Evolutionary conservation across 345 rosid species (phyloP).

Genomic region (Populus deltoides): DNA sequence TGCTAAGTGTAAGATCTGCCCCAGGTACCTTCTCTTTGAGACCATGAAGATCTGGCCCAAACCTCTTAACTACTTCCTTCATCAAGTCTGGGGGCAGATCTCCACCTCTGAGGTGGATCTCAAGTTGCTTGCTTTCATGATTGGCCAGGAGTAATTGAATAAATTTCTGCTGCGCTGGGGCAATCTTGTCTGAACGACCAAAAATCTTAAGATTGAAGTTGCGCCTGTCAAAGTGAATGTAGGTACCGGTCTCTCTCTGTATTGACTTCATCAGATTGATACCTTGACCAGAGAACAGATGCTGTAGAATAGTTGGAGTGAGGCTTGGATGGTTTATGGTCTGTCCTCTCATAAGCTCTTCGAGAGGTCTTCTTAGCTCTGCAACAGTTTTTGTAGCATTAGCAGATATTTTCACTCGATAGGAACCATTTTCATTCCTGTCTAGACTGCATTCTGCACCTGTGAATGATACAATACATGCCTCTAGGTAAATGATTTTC

Average conservation of each 20-base stretch:
- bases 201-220: conserved; percentile 47
- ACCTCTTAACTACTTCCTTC: conserved; percentile 51
- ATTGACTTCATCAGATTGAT: conserved; percentile 48
- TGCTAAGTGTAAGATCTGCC: conserved; percentile 56
- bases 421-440: conserved; percentile 49
- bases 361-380: conserved; percentile 74
- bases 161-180: conserved; percentile 53
- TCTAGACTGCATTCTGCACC: conserved; percentile 50
- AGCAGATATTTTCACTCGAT: conserved; percentile 55
- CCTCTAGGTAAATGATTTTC: background rate
- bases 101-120: conserved; percentile 62
- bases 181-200: conserved; percentile 47
- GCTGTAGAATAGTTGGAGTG: conserved; percentile 49
- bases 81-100: conserved; percentile 61
- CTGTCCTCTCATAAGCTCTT: conserved; percentile 72
- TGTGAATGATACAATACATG: conserved; percentile 20
- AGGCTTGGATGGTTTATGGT: conserved; percentile 50
- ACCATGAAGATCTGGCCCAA: conserved; percentile 71
- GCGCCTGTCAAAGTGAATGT: conserved; percentile 57
- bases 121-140: conserved; percentile 56
- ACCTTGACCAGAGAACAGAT: conserved; percentile 61
- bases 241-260: conserved; percentile 57
- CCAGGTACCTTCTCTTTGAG: conserved; percentile 60
- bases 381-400: conserved; percentile 72
- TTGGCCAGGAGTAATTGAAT: conserved; percentile 46